Conservation (phyloP, 768 basidiomycete genomes). For the Mycena rebaudengoi region DNA sequence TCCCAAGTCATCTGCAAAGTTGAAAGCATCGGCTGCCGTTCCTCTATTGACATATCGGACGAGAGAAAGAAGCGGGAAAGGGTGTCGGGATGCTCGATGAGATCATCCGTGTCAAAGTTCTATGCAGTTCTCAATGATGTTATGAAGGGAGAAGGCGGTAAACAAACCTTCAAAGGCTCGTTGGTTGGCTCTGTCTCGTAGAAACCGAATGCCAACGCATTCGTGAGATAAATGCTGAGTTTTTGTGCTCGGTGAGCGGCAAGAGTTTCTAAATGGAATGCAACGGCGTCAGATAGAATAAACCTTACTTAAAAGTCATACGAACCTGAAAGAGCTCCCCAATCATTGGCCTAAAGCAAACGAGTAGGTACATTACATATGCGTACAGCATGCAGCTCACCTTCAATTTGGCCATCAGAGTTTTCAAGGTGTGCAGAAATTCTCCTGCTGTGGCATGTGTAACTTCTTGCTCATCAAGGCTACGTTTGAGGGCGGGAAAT, state of each 20-base stretch:
- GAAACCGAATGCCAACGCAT: constrained; percentile 57
- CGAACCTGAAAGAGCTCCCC: constrained; percentile 70
- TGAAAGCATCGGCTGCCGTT: constrained; percentile 22
- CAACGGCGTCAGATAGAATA: not conserved
- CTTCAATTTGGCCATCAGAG: constrained; percentile 72
- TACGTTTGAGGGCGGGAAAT: constrained; percentile 55
- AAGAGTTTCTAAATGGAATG: constrained; percentile 57
- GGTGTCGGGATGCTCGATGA: constrained; percentile 48
- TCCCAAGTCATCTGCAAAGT: constrained; percentile 41
- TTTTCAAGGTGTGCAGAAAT: constrained; percentile 65
- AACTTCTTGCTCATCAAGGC: constrained; percentile 54
- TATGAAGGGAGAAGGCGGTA: not conserved
- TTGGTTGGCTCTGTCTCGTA: constrained; percentile 52
- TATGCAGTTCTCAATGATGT: constrained; percentile 22
- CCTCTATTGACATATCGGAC: constrained; percentile 30
- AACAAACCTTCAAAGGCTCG: constrained; percentile 58
- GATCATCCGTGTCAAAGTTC: constrained; percentile 60
- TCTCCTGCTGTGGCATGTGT: constrained; percentile 60
- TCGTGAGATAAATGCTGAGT: constrained; percentile 49
- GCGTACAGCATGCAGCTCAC: not conserved
- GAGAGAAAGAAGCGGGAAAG: constrained; percentile 40
- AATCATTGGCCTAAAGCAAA: constrained; percentile 64
- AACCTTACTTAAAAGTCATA: not conserved
- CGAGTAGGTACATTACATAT: not conserved
- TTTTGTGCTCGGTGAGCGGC: constrained; percentile 55